Percentiles rank a stretch among this genome's conserved stretches.
Evolutionary conservation across 2,329 filamentous ascomycete species (phyloP).

Genomic region (Monosporascus sp.): DNA sequence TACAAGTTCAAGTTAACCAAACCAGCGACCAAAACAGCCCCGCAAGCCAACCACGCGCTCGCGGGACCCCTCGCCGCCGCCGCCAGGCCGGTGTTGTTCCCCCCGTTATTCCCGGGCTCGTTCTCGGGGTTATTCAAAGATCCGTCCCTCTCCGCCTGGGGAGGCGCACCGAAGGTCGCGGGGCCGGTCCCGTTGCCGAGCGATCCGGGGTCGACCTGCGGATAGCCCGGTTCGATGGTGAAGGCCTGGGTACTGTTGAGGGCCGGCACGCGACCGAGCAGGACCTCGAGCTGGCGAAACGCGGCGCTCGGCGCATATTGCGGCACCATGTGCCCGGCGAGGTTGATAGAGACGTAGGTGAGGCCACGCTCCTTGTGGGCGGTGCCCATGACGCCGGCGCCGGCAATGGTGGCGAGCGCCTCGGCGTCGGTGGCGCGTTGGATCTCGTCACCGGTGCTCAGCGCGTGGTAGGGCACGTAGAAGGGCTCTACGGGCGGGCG

Average conservation of each 20-base stretch:
- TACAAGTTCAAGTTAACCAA: too few species aligned
- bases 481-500: constrained; percentile 54
- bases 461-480: constrained; percentile 62
- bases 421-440: constrained; percentile 13
- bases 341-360: constrained; percentile 60
- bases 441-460: constrained; percentile 26
- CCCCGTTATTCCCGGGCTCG: too few species aligned
- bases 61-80: too few species aligned
- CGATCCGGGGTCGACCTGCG: constrained; percentile 17
- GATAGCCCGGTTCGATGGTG: constrained; percentile 18
- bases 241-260: constrained; percentile 23
- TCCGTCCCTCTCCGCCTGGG: too few species aligned
- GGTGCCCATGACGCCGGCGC: constrained; percentile 63
- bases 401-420: constrained; percentile 42
- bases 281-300: constrained; percentile 68
- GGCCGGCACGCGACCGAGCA: constrained; percentile 61
- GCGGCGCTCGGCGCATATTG: constrained; percentile 65
- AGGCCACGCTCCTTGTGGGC: constrained; percentile 70
- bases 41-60: too few species aligned
- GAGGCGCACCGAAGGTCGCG: constrained; percentile 3
- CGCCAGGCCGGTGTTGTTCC: too few species aligned
- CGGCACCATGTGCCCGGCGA: constrained; percentile 63
- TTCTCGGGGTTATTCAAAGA: too few species aligned
- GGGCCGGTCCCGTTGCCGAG: constrained; percentile 26
- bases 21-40: too few species aligned